phyloP scores from a whole-genome alignment of 148 eudicot genomes.

The Chenopodium album region DNA sequence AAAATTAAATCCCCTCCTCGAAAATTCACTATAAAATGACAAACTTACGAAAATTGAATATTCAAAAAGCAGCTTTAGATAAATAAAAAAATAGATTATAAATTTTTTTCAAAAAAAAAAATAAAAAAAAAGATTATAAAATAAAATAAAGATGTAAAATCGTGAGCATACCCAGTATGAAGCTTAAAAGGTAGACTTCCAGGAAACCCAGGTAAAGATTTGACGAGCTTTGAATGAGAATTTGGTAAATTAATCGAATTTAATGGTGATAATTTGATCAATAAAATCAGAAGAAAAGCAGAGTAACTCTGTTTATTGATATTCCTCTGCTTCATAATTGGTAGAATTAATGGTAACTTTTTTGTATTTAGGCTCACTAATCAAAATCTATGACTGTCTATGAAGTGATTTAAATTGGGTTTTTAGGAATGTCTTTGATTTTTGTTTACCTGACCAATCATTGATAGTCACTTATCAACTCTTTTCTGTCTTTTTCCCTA shows the following conservation, averaged over 20 bases:
- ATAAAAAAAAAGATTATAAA: too few relatives aligned
- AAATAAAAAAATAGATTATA: too few relatives aligned
- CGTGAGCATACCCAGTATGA: conserved; percentile 8
- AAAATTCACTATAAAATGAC: background rate
- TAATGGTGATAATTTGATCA: background rate
- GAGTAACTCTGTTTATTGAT: background rate
- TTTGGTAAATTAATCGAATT: background rate
- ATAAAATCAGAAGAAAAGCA: background rate
- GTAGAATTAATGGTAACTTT: too few relatives aligned
- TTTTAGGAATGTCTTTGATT: too few relatives aligned
- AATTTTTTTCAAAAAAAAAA: too few relatives aligned
- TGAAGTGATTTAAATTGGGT: too few relatives aligned
- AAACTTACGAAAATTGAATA: background rate
- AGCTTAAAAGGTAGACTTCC: conserved; percentile 14
- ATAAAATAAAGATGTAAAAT: too few relatives aligned
- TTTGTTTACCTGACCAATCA: too few relatives aligned
- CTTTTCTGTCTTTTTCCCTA: too few relatives aligned
- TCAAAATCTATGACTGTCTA: too few relatives aligned
- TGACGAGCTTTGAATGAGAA: background rate
- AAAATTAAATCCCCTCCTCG: background rate
- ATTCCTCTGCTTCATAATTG: background rate
- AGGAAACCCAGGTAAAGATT: background rate
- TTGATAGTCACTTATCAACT: too few relatives aligned
- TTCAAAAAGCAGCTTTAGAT: background rate
- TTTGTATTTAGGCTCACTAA: too few relatives aligned